A percentile compares a stretch with the other conserved stretches of the same genome.
phyloP scores from a whole-genome alignment of 305 asterid genomes.

The Solanum aculeatissimum region DNA sequence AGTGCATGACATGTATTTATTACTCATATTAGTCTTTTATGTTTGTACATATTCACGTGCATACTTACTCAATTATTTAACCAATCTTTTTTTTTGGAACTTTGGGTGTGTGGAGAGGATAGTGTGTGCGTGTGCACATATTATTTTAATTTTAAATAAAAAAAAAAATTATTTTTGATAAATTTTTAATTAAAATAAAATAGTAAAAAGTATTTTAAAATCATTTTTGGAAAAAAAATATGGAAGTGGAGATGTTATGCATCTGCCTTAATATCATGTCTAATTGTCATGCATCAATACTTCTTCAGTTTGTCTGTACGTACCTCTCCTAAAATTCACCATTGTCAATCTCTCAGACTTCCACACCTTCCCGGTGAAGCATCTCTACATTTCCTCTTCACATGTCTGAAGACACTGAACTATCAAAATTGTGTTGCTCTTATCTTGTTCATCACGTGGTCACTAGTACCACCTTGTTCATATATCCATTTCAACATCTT shows the following conservation, averaged over 20 bases:
- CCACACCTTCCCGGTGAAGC: neutral
- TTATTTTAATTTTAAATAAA: neutral
- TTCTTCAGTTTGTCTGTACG: neutral
- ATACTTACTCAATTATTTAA: neutral
- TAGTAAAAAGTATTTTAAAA: too few species aligned
- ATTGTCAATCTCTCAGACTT: neutral
- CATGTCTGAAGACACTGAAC: too few species aligned
- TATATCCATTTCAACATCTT: neutral
- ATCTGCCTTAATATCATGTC: too few species aligned
- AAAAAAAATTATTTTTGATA: fast-evolving
- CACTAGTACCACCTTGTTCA: too few species aligned
- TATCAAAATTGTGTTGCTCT: fast-evolving
- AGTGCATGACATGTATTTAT: neutral
- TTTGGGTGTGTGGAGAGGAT: neutral
- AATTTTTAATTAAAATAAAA: too few species aligned
- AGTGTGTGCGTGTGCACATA: neutral
- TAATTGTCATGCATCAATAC: neutral
- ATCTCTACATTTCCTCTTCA: neutral
- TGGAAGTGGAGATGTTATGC: too few species aligned
- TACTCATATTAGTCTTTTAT: neutral
- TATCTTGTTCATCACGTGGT: neutral
- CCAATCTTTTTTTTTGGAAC: neutral
- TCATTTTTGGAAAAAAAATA: too few species aligned
- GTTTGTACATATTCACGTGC: neutral
- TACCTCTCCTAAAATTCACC: neutral